Evolutionary conservation across 441 rosid genomes (phyloP).

Genomic region (Theobroma grandiflorum): DNA sequence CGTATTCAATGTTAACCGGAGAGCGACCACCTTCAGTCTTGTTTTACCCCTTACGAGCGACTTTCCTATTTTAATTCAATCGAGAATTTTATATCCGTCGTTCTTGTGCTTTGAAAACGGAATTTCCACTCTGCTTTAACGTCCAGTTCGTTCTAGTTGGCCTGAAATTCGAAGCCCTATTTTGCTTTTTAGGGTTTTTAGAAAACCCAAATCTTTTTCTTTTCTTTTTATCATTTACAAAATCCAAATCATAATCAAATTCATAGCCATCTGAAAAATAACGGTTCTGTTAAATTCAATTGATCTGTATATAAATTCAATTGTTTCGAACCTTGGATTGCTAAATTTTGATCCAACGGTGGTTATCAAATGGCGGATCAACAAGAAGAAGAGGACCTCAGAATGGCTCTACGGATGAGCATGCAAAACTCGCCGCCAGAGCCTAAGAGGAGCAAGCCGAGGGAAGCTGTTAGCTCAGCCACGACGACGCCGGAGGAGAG

Average conservation of each 20-base stretch:
- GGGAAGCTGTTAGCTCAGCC: slow-evolving; percentile 50
- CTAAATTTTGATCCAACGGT: slow-evolving; percentile 27
- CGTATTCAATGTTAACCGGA: not conserved
- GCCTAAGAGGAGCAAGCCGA: slow-evolving; percentile 92
- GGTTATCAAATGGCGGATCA: slow-evolving; percentile 84
- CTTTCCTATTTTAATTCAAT: slow-evolving; percentile 32
- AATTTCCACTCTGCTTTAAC: slow-evolving; percentile 4
- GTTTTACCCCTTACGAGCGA: not conserved
- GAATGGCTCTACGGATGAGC: slow-evolving; percentile 89
- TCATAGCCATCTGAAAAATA: not conserved
- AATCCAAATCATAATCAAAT: not conserved
- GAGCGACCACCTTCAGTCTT: not conserved
- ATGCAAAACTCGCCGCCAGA: slow-evolving; percentile 89
- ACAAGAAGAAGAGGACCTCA: slow-evolving; percentile 88
- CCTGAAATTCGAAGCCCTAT: slow-evolving; percentile 23
- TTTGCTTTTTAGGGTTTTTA: not conserved
- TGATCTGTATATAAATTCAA: slow-evolving; percentile 18
- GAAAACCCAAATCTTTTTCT: not conserved
- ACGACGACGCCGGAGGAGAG: slow-evolving; percentile 64
- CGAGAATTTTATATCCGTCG: not conserved
- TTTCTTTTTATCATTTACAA: not conserved
- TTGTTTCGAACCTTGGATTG: slow-evolving; percentile 34
- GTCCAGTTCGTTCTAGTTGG: slow-evolving; percentile 9
- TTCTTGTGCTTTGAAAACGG: slow-evolving; percentile 5
- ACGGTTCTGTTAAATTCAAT: slow-evolving; percentile 20